Percentiles rank a stretch among this genome's conserved stretches.
Evolutionary conservation across 2,329 filamentous ascomycete species (phyloP).

Genomic region (Monosporascus cannonballus): DNA sequence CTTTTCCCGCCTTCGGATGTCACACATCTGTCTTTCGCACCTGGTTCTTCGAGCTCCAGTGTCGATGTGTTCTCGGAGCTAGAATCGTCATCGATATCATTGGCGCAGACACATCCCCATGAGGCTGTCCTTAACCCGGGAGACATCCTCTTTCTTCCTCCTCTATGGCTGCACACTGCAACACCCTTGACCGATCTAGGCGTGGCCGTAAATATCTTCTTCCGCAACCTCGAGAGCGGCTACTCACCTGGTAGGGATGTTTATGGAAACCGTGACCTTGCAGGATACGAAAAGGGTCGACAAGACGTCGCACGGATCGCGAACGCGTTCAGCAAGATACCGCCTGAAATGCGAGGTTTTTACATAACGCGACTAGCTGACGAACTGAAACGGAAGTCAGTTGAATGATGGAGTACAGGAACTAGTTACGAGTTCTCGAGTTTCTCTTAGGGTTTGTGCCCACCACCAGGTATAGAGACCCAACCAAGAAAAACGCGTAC

Average conservation of each 20-base stretch:
- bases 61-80: slow-evolving; percentile 61
- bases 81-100: slow-evolving; percentile 27
- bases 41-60: slow-evolving; percentile 75
- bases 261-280: slow-evolving; percentile 81
- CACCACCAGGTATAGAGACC: too few relatives aligned
- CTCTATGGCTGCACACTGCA: slow-evolving; percentile 78
- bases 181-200: slow-evolving; percentile 53
- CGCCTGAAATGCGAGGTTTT: slow-evolving; percentile 62
- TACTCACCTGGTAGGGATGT: slow-evolving; percentile 76
- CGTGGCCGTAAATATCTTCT: slow-evolving; percentile 86
- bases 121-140: slow-evolving; percentile 62
- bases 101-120: slow-evolving; percentile 53
- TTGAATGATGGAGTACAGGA: slow-evolving; percentile 4
- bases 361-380: slow-evolving; percentile 67
- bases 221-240: slow-evolving; percentile 59
- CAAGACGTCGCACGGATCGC: slow-evolving; percentile 63
- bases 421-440: background rate
- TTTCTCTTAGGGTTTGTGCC: too few relatives aligned
- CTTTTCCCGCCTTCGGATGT: slow-evolving; percentile 78
- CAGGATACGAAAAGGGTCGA: slow-evolving; percentile 76
- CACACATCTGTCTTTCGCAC: slow-evolving; percentile 59
- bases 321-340: slow-evolving; percentile 58
- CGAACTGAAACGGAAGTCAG: slow-evolving; percentile 45
- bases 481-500: too few relatives aligned
- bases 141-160: slow-evolving; percentile 74